These are phyloP conservation scores for Sutorius eximius DNA, from an alignment of 1,284 basidiomycete genomes.

Conservation along the genomic window DNA sequence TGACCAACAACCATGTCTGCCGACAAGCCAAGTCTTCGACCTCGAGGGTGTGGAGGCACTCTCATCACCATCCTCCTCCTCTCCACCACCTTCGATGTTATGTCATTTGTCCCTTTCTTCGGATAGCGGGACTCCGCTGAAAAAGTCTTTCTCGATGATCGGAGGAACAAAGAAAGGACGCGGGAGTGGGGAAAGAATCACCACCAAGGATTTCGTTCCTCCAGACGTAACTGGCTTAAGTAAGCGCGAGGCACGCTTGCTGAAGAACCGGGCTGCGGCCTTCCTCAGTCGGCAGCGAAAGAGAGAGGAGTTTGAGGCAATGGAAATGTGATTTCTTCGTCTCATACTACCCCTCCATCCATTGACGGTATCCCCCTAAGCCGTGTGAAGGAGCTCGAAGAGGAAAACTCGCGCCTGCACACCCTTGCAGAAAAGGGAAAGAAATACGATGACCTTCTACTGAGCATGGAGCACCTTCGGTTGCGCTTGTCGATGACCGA, in stretches of 20 bases:
- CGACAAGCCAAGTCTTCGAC: conserved; percentile 72
- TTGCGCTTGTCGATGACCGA: conserved; percentile 62
- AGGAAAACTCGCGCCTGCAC: conserved; percentile 71
- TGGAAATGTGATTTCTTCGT: conserved; percentile 69
- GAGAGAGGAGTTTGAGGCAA: conserved; percentile 87
- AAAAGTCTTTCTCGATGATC: conserved; percentile 46
- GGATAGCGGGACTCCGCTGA: conserved; percentile 31
- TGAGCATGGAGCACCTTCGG: conserved; percentile 65
- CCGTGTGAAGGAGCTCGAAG: conserved; percentile 59
- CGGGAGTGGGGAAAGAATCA: conserved; percentile 61
- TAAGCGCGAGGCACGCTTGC: conserved; percentile 87
- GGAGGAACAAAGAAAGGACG: conserved; percentile 58
- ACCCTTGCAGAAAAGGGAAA: conserved; percentile 47
- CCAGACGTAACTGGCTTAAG: conserved; percentile 85
- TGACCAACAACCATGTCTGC: conserved; percentile 56
- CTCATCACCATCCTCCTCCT: conserved; percentile 36
- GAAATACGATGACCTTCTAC: conserved; percentile 42
- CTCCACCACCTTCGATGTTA: conserved; percentile 39
- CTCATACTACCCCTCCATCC: conserved; percentile 10
- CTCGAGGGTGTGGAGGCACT: conserved; percentile 39
- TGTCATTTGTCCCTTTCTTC: conserved; percentile 31
- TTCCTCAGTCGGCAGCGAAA: conserved; percentile 89
- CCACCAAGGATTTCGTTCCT: conserved; percentile 80
- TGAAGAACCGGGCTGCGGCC: conserved; percentile 89
- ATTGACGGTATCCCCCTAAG: conserved; percentile 28